Base-by-base conservation (phyloP, 208 protist genomes). In the Vickermania ingenoplastis region DNA sequence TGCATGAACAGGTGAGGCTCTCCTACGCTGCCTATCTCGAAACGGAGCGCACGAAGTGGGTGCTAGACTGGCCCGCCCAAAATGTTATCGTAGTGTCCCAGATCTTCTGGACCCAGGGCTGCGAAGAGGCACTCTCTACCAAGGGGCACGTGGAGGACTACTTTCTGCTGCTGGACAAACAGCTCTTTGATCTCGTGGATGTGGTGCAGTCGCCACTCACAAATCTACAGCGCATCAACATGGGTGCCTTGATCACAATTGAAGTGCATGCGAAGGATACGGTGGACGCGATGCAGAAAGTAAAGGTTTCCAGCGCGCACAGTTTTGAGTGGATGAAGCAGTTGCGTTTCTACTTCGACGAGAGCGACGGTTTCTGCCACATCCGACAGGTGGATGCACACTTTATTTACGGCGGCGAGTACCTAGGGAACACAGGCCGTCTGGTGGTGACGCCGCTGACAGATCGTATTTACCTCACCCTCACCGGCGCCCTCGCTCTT, bases 261-360 rank as follows among this genome's bases (percentile, higher is more conserved):
- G 97, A 99, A 67, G 96, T 99, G 45, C 96, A 98, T 67, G 92
- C 94, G 11, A 90, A 97, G 67, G 97, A 99, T 67, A 97, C 97
- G 3, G 80, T 95, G 1, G 80, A 85, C 53, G 74, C 63, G 52
- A 86, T 99, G 79, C 45, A 74, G 4, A 50, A 77, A 31, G 58
- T 68, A 24, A 57, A 68, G 24, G 81, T 98, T 17, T 66, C 62
- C 14, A 79, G 49, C 45, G 69, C 71, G 5, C 72, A 76, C 21
- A 96, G 94, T 25, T 99, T 99, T 71, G 96, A 98, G 57, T 99
- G 97, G 97, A 95, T 98, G 49, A 96, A 88, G 61, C 97, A 99
- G 73, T 74, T 99, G 41, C 86, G 97, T 31, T 98, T 98, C 66
- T 98, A 98, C 81, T 98, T 97, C 74, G 94, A 98, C 55, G 56